phyloP scores from a whole-genome alignment of 1,139 yeast genomes.

The Torulaspora globosa region DNA sequence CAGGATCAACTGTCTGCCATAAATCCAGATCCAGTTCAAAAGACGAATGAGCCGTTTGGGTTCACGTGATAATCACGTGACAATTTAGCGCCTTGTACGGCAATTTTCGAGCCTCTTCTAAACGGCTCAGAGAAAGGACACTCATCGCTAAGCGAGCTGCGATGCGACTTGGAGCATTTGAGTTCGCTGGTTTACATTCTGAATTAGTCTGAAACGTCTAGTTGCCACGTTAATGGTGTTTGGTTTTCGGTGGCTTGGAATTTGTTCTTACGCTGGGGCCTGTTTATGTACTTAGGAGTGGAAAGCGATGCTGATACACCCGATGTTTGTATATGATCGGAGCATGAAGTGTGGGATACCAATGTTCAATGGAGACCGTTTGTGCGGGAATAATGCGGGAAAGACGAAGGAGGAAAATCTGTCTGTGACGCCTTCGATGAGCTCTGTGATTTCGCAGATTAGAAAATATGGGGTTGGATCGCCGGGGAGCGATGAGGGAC shows the following conservation, averaged over 20 bases:
- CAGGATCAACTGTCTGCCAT: background rate
- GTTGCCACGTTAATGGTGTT: background rate
- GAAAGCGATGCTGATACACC: slow-evolving; percentile 9
- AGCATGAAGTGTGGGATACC: slow-evolving; percentile 7
- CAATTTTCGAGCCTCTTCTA: background rate
- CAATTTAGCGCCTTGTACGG: background rate
- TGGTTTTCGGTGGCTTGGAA: no score
- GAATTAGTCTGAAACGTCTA: background rate
- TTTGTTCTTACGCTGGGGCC: background rate
- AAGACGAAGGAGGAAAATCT: slow-evolving; percentile 2
- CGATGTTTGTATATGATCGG: slow-evolving; percentile 4
- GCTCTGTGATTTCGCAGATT: slow-evolving; percentile 24
- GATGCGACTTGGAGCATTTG: background rate
- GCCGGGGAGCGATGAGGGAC: slow-evolving; percentile 3
- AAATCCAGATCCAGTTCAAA: no score
- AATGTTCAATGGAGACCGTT: background rate
- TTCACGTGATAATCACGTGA: background rate
- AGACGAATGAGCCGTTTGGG: no score
- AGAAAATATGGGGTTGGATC: slow-evolving; percentile 4
- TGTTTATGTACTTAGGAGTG: background rate
- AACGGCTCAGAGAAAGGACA: background rate
- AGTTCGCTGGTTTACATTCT: background rate
- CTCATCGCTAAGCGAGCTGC: background rate
- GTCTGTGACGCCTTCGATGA: slow-evolving; percentile 24
- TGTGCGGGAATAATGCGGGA: background rate